Conservation (phyloP, 192 early-diverging fungal genomes). For the Mortierella hygrophila region DNA sequence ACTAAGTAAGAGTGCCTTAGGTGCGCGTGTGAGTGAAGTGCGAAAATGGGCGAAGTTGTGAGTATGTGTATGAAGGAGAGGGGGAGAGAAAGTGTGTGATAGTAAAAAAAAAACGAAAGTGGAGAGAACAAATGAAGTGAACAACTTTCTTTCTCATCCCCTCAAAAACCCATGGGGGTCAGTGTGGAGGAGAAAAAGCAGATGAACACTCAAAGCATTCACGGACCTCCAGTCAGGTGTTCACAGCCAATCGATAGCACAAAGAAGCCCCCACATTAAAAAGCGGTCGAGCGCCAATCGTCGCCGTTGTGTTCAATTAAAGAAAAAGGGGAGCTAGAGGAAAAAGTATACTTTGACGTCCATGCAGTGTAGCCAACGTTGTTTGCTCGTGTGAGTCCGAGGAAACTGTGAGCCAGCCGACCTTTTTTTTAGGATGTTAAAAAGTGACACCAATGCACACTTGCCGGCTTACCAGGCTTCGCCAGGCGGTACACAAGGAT, state of each 20-base stretch:
- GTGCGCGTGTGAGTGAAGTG: background rate
- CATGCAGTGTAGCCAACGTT: too few relatives aligned
- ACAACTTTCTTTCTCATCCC: background rate
- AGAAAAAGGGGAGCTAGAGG: background rate
- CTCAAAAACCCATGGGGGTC: background rate
- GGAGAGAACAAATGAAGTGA: background rate
- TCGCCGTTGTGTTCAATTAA: background rate
- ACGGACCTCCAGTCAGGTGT: background rate
- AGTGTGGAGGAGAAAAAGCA: background rate
- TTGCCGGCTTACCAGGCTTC: too few relatives aligned
- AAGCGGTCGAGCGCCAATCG: background rate
- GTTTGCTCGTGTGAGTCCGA: too few relatives aligned
- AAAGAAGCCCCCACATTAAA: background rate
- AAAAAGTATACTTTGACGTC: too few relatives aligned
- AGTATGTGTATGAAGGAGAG: background rate
- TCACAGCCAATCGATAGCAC: background rate
- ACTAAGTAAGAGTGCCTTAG: too few relatives aligned
- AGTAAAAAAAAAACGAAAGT: background rate
- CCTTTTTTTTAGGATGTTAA: too few relatives aligned
- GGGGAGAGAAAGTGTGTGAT: background rate
- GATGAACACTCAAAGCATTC: background rate
- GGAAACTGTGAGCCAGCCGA: too few relatives aligned
- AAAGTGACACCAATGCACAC: too few relatives aligned
- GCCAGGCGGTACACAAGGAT: too few relatives aligned
- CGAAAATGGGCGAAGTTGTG: background rate